Percentiles rank a stretch among this genome's conserved stretches.
Evolutionary conservation across 306 rosid genomes (phyloP).

Genomic region (Biancaea sappan): DNA sequence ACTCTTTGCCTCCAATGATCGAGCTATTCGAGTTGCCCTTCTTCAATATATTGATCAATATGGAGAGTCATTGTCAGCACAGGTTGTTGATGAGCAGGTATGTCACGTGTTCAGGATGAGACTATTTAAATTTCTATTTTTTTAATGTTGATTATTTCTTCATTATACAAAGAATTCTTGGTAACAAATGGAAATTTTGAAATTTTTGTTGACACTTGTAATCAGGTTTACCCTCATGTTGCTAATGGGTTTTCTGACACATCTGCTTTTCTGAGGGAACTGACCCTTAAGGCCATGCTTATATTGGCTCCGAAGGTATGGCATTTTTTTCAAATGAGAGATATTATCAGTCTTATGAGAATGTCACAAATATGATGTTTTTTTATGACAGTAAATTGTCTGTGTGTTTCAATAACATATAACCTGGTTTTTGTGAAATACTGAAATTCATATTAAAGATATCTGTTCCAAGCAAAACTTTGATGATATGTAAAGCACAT

Average conservation of each 20-base stretch:
- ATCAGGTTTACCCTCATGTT: constrained; percentile 92
- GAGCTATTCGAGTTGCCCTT: constrained; percentile 88
- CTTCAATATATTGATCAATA: constrained; percentile 95
- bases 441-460: background rate
- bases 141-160: background rate
- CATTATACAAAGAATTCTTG: constrained; percentile 10
- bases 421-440: constrained; percentile 2
- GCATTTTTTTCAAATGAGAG: background rate
- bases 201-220: constrained; percentile 37
- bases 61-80: constrained; percentile 88
- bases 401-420: constrained; percentile 21
- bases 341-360: constrained; percentile 24
- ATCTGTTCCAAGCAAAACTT: constrained; percentile 7
- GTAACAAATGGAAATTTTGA: constrained; percentile 27
- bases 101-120: constrained; percentile 17
- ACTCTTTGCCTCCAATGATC: constrained; percentile 94
- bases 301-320: constrained; percentile 88
- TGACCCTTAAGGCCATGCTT: constrained; percentile 96
- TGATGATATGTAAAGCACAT: background rate
- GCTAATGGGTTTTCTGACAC: constrained; percentile 96
- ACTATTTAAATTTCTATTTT: constrained; percentile 26
- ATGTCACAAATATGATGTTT: background rate
- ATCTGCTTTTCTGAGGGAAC: constrained; percentile 93
- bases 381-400: constrained; percentile 11
- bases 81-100: constrained; percentile 94